Base-by-base conservation (phyloP, 2,329 filamentous ascomycete species). In the Ophiostoma quercus region DNA sequence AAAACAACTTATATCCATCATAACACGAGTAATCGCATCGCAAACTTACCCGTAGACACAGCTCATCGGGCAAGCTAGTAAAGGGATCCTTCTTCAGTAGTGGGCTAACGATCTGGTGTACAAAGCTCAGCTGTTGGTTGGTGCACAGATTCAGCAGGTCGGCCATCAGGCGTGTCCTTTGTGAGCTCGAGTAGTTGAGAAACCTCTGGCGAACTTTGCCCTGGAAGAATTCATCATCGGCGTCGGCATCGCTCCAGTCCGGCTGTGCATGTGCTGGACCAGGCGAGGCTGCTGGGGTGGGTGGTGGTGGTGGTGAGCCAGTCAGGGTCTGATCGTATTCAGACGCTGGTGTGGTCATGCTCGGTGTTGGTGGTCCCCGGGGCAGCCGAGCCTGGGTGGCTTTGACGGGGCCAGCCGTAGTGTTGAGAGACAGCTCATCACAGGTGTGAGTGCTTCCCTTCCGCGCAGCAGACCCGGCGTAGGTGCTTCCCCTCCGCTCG, bases 41-140 rank as follows among this genome's bases (percentile, higher is more conserved):
- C 12, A 14, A 14, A 57, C 89, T 77, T 85, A 96, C 92, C 76
- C 93, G 85, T 72, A 99, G 82, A 79, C 94, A 98, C 62, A 99
- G 82, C 80, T 99, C 95, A 76, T 96, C 94, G 0, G 95, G 95
- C 69, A 99, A 84, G 71, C 90, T 91, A 67, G 90, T 92, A 76
- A 99, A 98, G 0, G 95, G 95, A 78, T 99, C 95, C 79, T 97
- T 97, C 80, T 97, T 97, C 73, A 99, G 81, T 72, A 96, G 82
- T 37, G 95, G 95, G 78, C 92, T 94, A 74, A 99, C 94, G 79
- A 97, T 96, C 78, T 96, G 92, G 75, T 96, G 92, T 25, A 99
- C 94, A 77, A 97, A 98, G 79, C 93, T 97, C 74, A 99, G 84
- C 79, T 96, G 91, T 76, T 96, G 93, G 75, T 92, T 97, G 75